phyloP scores from a whole-genome alignment of 345 rosid genomes.

The Eucalyptus leucophloia region DNA sequence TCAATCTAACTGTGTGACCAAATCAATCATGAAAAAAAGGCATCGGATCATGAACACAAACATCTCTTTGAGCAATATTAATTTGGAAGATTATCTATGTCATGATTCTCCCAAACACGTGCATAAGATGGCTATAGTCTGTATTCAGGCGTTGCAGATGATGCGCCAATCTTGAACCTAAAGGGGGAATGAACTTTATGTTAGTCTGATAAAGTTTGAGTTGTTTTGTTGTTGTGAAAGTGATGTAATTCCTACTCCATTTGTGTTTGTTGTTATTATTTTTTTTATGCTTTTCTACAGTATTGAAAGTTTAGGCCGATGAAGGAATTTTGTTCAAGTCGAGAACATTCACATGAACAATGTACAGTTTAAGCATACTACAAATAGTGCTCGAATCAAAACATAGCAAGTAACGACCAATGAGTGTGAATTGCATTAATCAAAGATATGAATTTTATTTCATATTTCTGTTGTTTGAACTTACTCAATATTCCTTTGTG shows the following conservation, averaged over 20 bases:
- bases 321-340: slow-evolving; percentile 17
- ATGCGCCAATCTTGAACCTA: not conserved
- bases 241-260: not conserved
- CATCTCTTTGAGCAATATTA: not conserved
- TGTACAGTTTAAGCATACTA: slow-evolving; percentile 6
- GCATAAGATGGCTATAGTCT: not conserved
- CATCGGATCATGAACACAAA: not conserved
- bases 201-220: not conserved
- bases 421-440: not conserved
- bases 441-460: not conserved
- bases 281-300: not conserved
- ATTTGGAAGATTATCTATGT: not conserved
- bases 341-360: slow-evolving; percentile 6
- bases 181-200: not conserved
- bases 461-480: not conserved
- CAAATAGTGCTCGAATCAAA: slow-evolving; percentile 30
- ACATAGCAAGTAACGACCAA: slow-evolving; percentile 16
- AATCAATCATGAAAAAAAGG: not conserved
- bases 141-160: not conserved
- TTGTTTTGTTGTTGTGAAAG: not conserved
- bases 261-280: not conserved
- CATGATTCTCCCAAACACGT: not conserved
- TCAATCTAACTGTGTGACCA: not conserved
- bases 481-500: not conserved
- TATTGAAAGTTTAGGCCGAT: slow-evolving; percentile 26